These are phyloP conservation scores for Astrocystis sublimbata DNA, from an alignment of 495 filamentous ascomycete species.

Conservation along the genomic window DNA sequence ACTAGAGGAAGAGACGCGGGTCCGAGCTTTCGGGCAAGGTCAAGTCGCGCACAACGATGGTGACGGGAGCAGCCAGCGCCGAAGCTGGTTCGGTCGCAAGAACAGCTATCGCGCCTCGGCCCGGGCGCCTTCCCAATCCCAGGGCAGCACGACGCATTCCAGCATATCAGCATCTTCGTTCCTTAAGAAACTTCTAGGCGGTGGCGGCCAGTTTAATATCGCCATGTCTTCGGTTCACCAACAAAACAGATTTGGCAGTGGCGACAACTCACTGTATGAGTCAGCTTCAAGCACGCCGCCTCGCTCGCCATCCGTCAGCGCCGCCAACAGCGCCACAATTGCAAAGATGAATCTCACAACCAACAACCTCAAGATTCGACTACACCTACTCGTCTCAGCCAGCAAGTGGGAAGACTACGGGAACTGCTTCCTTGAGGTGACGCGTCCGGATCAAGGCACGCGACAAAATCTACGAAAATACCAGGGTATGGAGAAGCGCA, in stretches of 20 bases:
- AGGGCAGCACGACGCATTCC: slow-evolving; percentile 43
- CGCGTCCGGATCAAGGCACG: slow-evolving; percentile 63
- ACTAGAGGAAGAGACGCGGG: slow-evolving; percentile 62
- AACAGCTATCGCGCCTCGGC: slow-evolving; percentile 59
- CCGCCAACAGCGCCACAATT: slow-evolving; percentile 58
- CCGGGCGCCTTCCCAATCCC: slow-evolving; percentile 51
- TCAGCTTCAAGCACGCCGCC: slow-evolving; percentile 57
- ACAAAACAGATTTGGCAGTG: slow-evolving; percentile 45
- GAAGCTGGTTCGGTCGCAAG: slow-evolving; percentile 60
- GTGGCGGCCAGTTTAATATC: slow-evolving; percentile 69
- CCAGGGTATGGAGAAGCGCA: slow-evolving; percentile 73
- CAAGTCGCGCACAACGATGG: slow-evolving; percentile 37
- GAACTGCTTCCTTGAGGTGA: slow-evolving; percentile 76
- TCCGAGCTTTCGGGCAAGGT: slow-evolving; percentile 50
- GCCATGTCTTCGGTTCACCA: slow-evolving; percentile 57
- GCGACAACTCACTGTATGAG: slow-evolving; percentile 63
- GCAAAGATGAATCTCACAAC: slow-evolving; percentile 68
- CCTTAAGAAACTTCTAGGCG: slow-evolving; percentile 58
- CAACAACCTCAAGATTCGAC: slow-evolving; percentile 75
- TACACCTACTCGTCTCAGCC: slow-evolving; percentile 74
- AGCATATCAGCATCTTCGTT: slow-evolving; percentile 74
- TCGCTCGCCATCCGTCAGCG: slow-evolving; percentile 54
- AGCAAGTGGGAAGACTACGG: slow-evolving; percentile 91
- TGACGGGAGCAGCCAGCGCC: slow-evolving; percentile 41
- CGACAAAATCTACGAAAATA: slow-evolving; percentile 52